These are phyloP conservation scores for Lycium ferocissimum DNA, from an alignment of 257 asterid species.

Conservation along the genomic window DNA sequence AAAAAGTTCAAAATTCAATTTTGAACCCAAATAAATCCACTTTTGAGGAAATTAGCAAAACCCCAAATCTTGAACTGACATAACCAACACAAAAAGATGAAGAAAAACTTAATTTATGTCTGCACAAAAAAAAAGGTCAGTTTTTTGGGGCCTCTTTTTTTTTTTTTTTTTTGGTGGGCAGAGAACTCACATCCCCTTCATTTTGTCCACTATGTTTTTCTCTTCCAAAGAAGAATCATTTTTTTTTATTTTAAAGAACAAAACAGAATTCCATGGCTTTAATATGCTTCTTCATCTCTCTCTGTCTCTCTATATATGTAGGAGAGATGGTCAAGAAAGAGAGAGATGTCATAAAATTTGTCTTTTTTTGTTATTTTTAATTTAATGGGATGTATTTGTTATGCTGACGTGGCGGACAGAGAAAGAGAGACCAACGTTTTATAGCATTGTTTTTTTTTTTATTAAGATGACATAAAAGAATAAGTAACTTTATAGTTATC, in stretches of 20 bases:
- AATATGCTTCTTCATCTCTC: conserved; percentile 10
- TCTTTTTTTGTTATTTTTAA: too few relatives aligned
- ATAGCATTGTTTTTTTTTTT: neutral
- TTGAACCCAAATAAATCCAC: conserved; percentile 3
- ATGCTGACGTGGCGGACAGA: conserved; percentile 12
- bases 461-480: too few relatives aligned
- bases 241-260: neutral
- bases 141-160: neutral
- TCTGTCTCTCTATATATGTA: neutral
- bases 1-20: conserved; percentile 15
- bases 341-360: neutral
- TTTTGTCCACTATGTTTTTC: neutral
- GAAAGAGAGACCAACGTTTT: neutral
- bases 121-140: neutral
- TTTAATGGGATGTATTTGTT: neutral
- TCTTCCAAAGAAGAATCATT: neutral
- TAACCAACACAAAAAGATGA: neutral
- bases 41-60: neutral
- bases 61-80: neutral
- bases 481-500: too few relatives aligned
- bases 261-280: conserved; percentile 6
- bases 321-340: neutral
- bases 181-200: neutral
- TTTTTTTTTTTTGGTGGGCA: too few relatives aligned
- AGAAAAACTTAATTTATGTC: neutral